phyloP scores from a whole-genome alignment of 352 stramenopile species.

The Plasmopara muralis region DNA sequence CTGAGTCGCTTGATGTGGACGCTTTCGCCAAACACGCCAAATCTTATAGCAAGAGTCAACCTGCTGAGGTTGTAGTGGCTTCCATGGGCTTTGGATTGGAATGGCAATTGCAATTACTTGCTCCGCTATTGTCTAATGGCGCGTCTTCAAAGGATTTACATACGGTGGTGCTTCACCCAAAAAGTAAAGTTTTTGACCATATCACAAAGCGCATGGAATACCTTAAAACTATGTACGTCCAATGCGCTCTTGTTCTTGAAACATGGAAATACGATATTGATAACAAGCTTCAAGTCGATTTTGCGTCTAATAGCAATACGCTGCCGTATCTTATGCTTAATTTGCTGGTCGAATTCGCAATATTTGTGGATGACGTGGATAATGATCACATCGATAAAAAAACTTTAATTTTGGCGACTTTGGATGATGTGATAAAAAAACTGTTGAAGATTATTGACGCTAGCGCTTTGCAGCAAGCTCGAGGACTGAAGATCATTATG shows the following conservation, averaged over 20 bases:
- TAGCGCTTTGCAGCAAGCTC: background rate
- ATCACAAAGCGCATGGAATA: conserved; percentile 23
- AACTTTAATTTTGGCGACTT: conserved; percentile 2
- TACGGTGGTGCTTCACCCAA: conserved; percentile 37
- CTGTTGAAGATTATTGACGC: conserved; percentile 10
- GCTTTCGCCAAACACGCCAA: conserved; percentile 2
- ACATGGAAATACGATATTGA: conserved; percentile 19
- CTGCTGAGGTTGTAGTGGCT: conserved; percentile 3
- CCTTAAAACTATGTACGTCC: conserved; percentile 15
- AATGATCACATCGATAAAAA: conserved; percentile 9
- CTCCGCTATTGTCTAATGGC: conserved; percentile 22
- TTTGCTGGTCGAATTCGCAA: conserved; percentile 34
- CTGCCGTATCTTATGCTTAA: conserved; percentile 38
- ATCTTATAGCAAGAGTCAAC: background rate
- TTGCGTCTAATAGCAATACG: conserved; percentile 28
- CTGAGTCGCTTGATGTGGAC: conserved; percentile 3
- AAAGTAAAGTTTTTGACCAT: conserved; percentile 33
- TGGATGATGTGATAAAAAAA: conserved; percentile 17
- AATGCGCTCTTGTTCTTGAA: conserved; percentile 20
- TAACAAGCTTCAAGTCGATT: conserved; percentile 24
- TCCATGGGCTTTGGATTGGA: conserved; percentile 22
- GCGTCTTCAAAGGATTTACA: conserved; percentile 20
- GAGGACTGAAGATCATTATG: conserved; percentile 7
- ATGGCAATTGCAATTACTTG: conserved; percentile 45
- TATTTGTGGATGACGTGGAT: conserved; percentile 22